These are phyloP conservation scores for Phyllostachys edulis DNA, from an alignment of 176 grass and related monocot genomes.

Conservation along the genomic window DNA sequence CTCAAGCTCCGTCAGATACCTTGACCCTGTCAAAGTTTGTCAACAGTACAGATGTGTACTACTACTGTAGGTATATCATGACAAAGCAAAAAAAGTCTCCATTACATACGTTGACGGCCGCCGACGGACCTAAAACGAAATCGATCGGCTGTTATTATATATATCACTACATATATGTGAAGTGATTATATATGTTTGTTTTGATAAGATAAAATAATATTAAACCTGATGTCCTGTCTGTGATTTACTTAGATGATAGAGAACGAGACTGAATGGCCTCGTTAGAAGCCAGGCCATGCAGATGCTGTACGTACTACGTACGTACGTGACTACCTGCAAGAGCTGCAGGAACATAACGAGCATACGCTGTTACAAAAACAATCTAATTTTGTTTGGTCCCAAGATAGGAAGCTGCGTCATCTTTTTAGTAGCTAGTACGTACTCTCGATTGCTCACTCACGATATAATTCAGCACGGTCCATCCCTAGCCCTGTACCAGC, in stretches of 20 bases:
- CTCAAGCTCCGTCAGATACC: background rate
- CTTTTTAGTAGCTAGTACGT: conserved; percentile 12
- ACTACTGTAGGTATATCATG: background rate
- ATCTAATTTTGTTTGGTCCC: conserved; percentile 37
- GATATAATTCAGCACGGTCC: background rate
- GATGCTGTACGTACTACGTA: conserved; percentile 6
- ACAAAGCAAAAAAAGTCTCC: background rate
- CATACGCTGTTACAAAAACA: background rate
- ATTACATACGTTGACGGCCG: background rate
- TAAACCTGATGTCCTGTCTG: too few relatives aligned
- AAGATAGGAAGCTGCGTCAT: conserved; percentile 28
- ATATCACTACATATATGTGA: too few relatives aligned
- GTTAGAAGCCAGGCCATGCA: background rate
- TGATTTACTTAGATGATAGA: too few relatives aligned
- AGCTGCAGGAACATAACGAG: background rate
- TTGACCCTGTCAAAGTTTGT: background rate
- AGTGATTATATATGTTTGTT: too few relatives aligned
- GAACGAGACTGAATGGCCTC: background rate
- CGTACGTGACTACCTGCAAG: background rate
- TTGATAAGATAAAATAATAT: too few relatives aligned
- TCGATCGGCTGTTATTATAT: too few relatives aligned
- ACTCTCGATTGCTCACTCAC: background rate
- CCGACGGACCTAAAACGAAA: too few relatives aligned
- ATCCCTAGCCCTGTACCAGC: conserved; percentile 10
- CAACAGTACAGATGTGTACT: background rate